phyloP scores from a whole-genome alignment of 1,284 basidiomycete genomes.

The Ceratobasidium sp. region DNA sequence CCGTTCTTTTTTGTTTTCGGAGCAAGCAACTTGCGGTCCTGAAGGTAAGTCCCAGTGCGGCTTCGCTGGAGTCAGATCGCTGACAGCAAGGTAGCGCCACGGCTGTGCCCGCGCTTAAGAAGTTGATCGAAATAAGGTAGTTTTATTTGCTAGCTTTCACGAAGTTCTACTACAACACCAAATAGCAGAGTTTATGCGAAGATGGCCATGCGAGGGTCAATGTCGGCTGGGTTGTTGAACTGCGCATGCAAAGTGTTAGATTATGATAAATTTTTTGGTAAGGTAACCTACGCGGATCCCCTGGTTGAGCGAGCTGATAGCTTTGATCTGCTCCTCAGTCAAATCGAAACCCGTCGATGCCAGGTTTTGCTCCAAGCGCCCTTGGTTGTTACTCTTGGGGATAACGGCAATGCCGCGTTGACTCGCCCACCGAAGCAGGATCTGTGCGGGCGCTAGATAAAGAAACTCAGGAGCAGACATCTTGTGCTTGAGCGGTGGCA shows the following conservation, averaged over 20 bases:
- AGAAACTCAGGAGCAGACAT: slow-evolving; percentile 1
- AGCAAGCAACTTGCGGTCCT: too few species aligned
- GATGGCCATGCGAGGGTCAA: slow-evolving; percentile 71
- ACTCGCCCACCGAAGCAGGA: slow-evolving; percentile 81
- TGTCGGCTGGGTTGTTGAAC: slow-evolving; percentile 75
- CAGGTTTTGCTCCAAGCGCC: slow-evolving; percentile 71
- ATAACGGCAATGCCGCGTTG: slow-evolving; percentile 81
- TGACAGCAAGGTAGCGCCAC: too few species aligned
- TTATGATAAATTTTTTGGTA: slow-evolving; percentile 34
- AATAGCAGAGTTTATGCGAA: slow-evolving; percentile 65
- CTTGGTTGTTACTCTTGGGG: slow-evolving; percentile 72
- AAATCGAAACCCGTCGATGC: slow-evolving; percentile 68
- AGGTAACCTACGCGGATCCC: slow-evolving; percentile 64
- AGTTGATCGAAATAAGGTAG: slow-evolving; percentile 8
- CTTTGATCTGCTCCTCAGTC: slow-evolving; percentile 66
- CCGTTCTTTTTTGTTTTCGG: too few species aligned
- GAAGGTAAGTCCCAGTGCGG: too few species aligned
- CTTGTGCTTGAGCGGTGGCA: slow-evolving; percentile 27
- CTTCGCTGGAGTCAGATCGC: too few species aligned
- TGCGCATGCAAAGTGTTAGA: slow-evolving; percentile 49
- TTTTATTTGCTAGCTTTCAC: slow-evolving; percentile 27
- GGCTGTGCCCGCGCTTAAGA: background rate
- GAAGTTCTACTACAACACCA: slow-evolving; percentile 53
- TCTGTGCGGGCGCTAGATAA: slow-evolving; percentile 64
- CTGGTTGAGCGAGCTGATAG: slow-evolving; percentile 70